phyloP scores from a whole-genome alignment of 202 grass and related monocot species.

The Hordeum pubiflorum region DNA sequence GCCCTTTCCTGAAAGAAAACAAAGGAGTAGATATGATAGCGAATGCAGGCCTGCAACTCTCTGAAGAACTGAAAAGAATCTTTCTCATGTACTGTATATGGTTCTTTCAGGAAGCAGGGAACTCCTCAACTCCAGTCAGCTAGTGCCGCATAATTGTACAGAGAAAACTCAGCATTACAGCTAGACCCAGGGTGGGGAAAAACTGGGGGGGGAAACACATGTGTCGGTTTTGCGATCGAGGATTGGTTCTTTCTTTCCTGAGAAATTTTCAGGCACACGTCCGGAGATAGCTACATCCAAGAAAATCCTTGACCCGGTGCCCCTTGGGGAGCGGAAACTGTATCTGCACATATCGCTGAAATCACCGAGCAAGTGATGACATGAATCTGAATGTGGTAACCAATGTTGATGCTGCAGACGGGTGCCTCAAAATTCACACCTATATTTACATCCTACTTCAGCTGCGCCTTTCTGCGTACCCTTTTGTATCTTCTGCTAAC shows the following conservation, averaged over 20 bases:
- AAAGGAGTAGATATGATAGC: not conserved
- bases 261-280: not conserved
- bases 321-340: not conserved
- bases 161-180: conserved; percentile 21
- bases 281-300: not conserved
- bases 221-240: not conserved
- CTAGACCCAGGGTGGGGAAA: not conserved
- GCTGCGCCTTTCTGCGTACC: conserved; percentile 28
- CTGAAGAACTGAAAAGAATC: not conserved
- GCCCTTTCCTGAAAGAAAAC: not conserved
- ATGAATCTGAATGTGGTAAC: conserved; percentile 17
- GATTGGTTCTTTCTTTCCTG: conserved; percentile 1
- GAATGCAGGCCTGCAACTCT: not conserved
- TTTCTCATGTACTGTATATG: not conserved
- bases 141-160: conserved; percentile 15
- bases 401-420: conserved; percentile 14
- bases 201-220: not conserved
- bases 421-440: conserved; percentile 15
- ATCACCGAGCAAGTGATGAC: not conserved
- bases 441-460: conserved; percentile 53
- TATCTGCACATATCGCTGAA: conserved; percentile 9
- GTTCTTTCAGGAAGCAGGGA: not conserved
- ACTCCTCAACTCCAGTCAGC: not conserved
- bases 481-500: conserved; percentile 70
- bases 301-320: not conserved